These are phyloP conservation scores for Prunus dulcis DNA, from an alignment of 306 rosid species.

Conservation along the genomic window DNA sequence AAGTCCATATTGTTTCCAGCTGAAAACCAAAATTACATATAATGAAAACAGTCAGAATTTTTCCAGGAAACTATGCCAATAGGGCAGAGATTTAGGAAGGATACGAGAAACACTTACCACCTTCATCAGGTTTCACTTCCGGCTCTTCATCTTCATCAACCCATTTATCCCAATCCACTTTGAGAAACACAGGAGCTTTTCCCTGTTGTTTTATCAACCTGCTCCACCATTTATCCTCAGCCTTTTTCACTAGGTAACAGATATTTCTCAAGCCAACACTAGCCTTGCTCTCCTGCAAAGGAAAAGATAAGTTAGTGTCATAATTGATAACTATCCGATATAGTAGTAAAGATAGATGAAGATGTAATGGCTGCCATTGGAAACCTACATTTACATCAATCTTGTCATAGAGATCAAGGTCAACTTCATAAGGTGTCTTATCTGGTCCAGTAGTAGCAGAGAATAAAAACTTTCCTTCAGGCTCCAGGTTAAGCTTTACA, in stretches of 20 bases:
- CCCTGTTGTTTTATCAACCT: constrained; percentile 60
- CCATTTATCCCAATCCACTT: constrained; percentile 88
- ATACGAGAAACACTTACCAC: constrained; percentile 18
- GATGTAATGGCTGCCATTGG: neutral
- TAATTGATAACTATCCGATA: neutral
- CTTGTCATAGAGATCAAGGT: constrained; percentile 53
- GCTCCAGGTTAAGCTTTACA: constrained; percentile 61
- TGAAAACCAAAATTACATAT: constrained; percentile 22
- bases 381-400: constrained; percentile 49
- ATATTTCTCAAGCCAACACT: constrained; percentile 54
- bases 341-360: neutral
- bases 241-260: constrained; percentile 48
- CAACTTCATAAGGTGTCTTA: constrained; percentile 55
- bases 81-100: neutral
- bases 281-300: constrained; percentile 55
- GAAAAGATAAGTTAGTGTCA: neutral
- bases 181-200: constrained; percentile 55
- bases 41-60: neutral
- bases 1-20: constrained; percentile 49
- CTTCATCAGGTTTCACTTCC: constrained; percentile 12
- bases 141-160: constrained; percentile 73
- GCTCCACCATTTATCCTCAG: constrained; percentile 66
- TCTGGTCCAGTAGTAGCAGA: constrained; percentile 50
- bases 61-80: neutral
- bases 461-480: constrained; percentile 69